Percentiles rank a stretch among this genome's conserved stretches.
Evolutionary conservation across 2,329 filamentous ascomycete genomes (phyloP).

Genomic region (Tolypocladium cylindrosporum): DNA sequence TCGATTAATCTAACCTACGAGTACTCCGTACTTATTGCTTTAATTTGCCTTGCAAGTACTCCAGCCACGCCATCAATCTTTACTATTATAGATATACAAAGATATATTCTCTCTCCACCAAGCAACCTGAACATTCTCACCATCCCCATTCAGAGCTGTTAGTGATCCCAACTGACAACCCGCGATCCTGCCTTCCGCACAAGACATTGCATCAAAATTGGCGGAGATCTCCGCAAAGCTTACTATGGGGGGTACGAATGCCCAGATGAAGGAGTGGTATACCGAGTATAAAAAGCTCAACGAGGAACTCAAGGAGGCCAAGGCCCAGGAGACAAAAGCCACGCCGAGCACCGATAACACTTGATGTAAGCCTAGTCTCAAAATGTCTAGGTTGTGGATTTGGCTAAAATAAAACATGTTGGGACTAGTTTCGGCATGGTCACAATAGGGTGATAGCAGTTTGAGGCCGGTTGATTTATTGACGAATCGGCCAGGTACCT

Average conservation of each 20-base stretch:
- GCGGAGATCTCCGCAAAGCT: background rate
- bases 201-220: background rate
- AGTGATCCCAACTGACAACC: background rate
- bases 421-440: no score
- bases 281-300: background rate
- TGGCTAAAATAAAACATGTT: background rate
- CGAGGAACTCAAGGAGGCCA: background rate
- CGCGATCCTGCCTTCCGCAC: background rate
- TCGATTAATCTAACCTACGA: no score
- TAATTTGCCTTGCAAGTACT: no score
- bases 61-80: no score
- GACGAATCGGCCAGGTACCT: no score
- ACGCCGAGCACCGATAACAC: background rate
- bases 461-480: no score
- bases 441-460: no score
- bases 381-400: background rate
- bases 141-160: no score
- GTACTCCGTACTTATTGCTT: no score
- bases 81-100: no score
- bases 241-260: background rate
- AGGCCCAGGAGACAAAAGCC: background rate
- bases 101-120: no score
- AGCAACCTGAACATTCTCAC: no score
- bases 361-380: background rate
- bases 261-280: background rate